phyloP scores from a whole-genome alignment of 495 filamentous ascomycete genomes.

The Penicillium waksmanii region DNA sequence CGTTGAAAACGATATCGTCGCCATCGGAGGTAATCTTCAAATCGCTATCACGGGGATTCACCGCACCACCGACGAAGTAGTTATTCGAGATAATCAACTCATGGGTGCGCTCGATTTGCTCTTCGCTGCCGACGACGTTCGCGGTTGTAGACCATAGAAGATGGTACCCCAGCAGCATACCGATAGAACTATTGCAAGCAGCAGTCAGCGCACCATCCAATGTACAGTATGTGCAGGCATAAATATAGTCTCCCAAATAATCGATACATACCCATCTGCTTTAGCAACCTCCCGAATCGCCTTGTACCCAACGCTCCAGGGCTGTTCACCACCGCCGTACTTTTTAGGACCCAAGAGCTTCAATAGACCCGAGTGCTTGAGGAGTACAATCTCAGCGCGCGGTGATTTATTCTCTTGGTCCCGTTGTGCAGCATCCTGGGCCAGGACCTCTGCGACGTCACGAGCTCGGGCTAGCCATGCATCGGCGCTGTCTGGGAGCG shows the following conservation, averaged over 20 bases:
- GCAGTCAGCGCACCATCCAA: neutral
- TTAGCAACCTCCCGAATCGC: slow-evolving; percentile 62
- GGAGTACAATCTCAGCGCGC: slow-evolving; percentile 55
- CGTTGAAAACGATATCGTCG: slow-evolving; percentile 57
- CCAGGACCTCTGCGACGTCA: slow-evolving; percentile 57
- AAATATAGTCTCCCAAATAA: neutral
- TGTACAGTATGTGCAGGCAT: neutral
- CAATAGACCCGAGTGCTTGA: slow-evolving; percentile 59
- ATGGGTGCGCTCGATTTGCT: slow-evolving; percentile 57
- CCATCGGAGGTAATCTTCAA: slow-evolving; percentile 56
- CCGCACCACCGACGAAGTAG: slow-evolving; percentile 65
- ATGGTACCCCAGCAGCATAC: slow-evolving; percentile 65
- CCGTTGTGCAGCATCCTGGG: slow-evolving; percentile 52
- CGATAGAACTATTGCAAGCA: slow-evolving; percentile 42
- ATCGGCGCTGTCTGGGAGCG: slow-evolving; percentile 44
- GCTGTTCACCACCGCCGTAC: slow-evolving; percentile 60
- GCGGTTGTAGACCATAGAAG: slow-evolving; percentile 63
- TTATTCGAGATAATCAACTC: slow-evolving; percentile 59
- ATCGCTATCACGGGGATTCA: slow-evolving; percentile 64
- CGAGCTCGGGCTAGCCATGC: slow-evolving; percentile 56
- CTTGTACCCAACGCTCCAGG: slow-evolving; percentile 60
- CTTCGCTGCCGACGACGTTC: slow-evolving; percentile 56
- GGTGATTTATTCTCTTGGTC: slow-evolving; percentile 62
- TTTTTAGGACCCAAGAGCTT: slow-evolving; percentile 58
- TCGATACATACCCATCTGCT: slow-evolving; percentile 50